A percentile compares a stretch with the other conserved stretches of the same genome.
Evolutionary conservation across 2,329 filamentous ascomycete species (phyloP).

Genomic region (Sporothrix pallida): DNA sequence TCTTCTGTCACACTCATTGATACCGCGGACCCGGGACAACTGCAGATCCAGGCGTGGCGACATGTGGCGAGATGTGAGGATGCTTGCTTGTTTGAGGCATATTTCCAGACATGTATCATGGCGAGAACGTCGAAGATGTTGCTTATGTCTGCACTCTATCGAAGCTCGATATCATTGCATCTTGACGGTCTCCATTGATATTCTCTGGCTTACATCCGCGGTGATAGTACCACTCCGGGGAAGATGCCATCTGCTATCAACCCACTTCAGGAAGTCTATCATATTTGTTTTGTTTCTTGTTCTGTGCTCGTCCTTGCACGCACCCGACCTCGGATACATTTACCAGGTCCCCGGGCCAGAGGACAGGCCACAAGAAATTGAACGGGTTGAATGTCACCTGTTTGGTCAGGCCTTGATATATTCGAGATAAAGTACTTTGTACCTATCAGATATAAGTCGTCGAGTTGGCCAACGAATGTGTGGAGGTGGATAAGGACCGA

Average conservation of each 20-base stretch:
- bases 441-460: neutral
- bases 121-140: neutral
- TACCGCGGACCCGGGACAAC: neutral
- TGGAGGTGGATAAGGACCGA: conserved; percentile 13
- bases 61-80: neutral
- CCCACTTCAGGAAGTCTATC: neutral
- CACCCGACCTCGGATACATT: neutral
- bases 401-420: neutral
- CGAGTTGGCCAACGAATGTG: neutral
- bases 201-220: neutral
- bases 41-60: neutral
- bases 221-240: neutral
- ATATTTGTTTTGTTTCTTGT: neutral
- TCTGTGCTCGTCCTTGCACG: neutral
- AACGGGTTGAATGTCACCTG: too few species aligned
- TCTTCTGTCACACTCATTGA: neutral
- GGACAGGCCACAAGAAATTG: too few species aligned
- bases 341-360: neutral
- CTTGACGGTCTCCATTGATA: too few species aligned
- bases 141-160: neutral
- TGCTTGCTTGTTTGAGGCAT: neutral
- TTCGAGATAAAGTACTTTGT: too few species aligned
- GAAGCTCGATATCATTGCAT: neutral
- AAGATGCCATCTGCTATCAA: neutral
- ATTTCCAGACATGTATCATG: neutral